Evolutionary conservation across 2,329 filamentous ascomycete genomes (phyloP), one percentile per base, ranked within the genome.

Genomic region (Amphichorda felina): DNA sequence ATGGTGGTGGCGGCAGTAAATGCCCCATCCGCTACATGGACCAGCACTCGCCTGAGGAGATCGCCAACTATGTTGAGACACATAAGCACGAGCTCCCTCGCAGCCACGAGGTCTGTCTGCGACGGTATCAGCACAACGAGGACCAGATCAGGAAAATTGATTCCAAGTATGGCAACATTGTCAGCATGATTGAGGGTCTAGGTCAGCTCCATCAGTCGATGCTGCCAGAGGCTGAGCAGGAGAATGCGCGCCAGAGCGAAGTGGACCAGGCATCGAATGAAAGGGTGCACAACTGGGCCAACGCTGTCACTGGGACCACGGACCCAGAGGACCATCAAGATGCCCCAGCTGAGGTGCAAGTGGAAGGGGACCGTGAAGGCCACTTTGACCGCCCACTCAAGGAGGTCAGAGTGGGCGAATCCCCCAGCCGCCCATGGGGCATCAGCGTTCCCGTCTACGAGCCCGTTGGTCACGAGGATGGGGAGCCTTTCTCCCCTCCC

Each of bases 51-150:
- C 85, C 89, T 2, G 85, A 94, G 61, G 88, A 95, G 53, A 80
- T 96, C 41, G 89, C 89, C 11, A 76, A 82, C 50, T 96, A 94
- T 55, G 86, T 96, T 50, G 85, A 95, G 55, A 87, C 79, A 35
- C 88, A 95, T 63, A 95, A 95, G 56, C 88, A 96, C 58, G 83
- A 94, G 56, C 73, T 96, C 36, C 89, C 89, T 8, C 76, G 89
- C 47, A 95, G 87, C 54, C 89, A 96, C 58, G 86, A 93, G 53
- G 75, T 95, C 30, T 96, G 89, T 56, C 78, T 96, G 41, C 79
- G 83, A 50, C 75, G 88, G 38, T 94, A 94, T 53, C 85, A 94
- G 59, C 81, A 76, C 56, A 89, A 88, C 50, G 81, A 89, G 47
- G 74, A 82, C 43, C 83, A 88, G 50, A 83, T 94, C 50, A 77